These are phyloP conservation scores for Saccharomycopsis hybrid DNA, from an alignment of 1,139 yeast species.

Conservation along the genomic window DNA sequence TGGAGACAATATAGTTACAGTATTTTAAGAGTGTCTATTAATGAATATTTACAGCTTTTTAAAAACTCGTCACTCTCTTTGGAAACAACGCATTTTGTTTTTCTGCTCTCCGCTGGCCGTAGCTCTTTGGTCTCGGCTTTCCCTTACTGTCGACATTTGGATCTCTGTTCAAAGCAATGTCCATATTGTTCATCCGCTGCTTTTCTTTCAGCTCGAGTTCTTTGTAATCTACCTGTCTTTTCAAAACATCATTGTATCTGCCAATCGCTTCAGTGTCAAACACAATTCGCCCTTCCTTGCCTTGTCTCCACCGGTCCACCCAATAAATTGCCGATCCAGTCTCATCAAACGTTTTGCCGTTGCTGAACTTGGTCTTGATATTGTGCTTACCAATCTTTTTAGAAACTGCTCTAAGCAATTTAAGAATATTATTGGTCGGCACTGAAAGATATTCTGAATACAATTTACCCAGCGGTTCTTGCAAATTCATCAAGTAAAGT, in stretches of 20 bases:
- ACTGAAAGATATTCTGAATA: slow-evolving; percentile 41
- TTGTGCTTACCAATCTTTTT: slow-evolving; percentile 34
- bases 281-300: slow-evolving; percentile 31
- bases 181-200: slow-evolving; percentile 26
- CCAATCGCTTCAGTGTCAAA: slow-evolving; percentile 25
- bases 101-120: slow-evolving; percentile 7
- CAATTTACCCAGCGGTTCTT: slow-evolving; percentile 35
- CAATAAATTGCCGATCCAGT: slow-evolving; percentile 62
- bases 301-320: slow-evolving; percentile 63
- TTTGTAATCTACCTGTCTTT: slow-evolving; percentile 21
- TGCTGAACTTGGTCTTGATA: slow-evolving; percentile 27
- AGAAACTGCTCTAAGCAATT: slow-evolving; percentile 52
- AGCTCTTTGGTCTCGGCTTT: slow-evolving; percentile 2
- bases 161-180: slow-evolving; percentile 24
- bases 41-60: no score
- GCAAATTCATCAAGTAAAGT: slow-evolving; percentile 65
- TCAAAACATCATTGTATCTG: slow-evolving; percentile 19
- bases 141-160: slow-evolving; percentile 3
- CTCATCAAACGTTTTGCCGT: slow-evolving; percentile 39
- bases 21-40: no score
- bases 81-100: slow-evolving; percentile 8
- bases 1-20: no score
- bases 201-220: slow-evolving; percentile 24
- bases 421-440: slow-evolving; percentile 74
- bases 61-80: no score